Conservation (phyloP, 495 filamentous ascomycete species). For the Xylaria telfairii region DNA sequence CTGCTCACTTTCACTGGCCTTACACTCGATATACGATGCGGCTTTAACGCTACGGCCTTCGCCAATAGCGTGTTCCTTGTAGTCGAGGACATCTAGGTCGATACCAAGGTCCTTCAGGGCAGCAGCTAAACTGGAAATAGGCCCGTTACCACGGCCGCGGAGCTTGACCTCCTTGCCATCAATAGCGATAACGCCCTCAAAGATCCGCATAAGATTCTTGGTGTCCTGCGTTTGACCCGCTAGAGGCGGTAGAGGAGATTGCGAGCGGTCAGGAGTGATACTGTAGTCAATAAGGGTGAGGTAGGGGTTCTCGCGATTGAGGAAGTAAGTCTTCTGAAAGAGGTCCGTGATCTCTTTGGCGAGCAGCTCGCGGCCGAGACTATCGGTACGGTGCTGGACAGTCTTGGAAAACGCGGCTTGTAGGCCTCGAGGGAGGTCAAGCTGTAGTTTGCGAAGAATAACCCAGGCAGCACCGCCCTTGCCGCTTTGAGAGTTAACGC, state of each 20-base stretch:
- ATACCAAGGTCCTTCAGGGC: slow-evolving; percentile 84
- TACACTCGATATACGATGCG: slow-evolving; percentile 93
- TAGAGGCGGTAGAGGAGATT: slow-evolving; percentile 75
- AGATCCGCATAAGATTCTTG: slow-evolving; percentile 78
- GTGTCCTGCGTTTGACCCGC: slow-evolving; percentile 74
- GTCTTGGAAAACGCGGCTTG: slow-evolving; percentile 90
- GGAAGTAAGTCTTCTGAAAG: slow-evolving; percentile 87
- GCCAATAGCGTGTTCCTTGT: slow-evolving; percentile 94
- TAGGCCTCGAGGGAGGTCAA: slow-evolving; percentile 91
- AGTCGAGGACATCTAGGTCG: slow-evolving; percentile 90
- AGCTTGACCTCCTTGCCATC: slow-evolving; percentile 82
- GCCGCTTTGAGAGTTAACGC: slow-evolving; percentile 94
- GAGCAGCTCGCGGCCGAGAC: slow-evolving; percentile 78
- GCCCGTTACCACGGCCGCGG: slow-evolving; percentile 84
- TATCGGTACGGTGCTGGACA: slow-evolving; percentile 79
- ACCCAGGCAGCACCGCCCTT: slow-evolving; percentile 98
- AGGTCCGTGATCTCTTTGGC: slow-evolving; percentile 81
- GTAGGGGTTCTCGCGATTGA: slow-evolving; percentile 79
- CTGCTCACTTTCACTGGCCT: slow-evolving; percentile 67
- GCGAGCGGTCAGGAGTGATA: slow-evolving; percentile 84
- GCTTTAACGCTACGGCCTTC: slow-evolving; percentile 85
- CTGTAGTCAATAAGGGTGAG: slow-evolving; percentile 92
- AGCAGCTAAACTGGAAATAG: slow-evolving; percentile 86
- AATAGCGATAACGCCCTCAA: slow-evolving; percentile 86
- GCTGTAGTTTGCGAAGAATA: slow-evolving; percentile 83